Evolutionary conservation across 352 stramenopile species (phyloP), one percentile per base, ranked within the genome.

Genomic region (Blastocystis hominis): DNA sequence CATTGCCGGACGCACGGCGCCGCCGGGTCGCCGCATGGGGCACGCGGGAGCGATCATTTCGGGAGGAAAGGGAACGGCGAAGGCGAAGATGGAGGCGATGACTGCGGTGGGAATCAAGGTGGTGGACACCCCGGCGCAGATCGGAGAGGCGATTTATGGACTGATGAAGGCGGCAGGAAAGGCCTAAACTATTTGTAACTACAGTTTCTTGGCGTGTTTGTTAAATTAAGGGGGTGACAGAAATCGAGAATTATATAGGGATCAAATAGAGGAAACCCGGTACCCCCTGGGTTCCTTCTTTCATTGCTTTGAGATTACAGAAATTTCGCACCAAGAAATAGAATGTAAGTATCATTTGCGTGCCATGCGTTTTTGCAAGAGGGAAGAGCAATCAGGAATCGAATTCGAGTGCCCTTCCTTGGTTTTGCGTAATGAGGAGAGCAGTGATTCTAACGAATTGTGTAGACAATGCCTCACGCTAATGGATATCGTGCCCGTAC

Each of bases 1-100:
- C 91, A 99, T 99, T 90, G 97, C 97, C 86, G 97, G 97, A 75
- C 97, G 95, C 89, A 99, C 96, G 30, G 97, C 97, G 88, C 97
- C 97, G 62, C 96, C 96, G 50, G 97, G 97, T 89, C 94, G 96
- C 90, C 93, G 96, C 88, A 99, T 99, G 97, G 93, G 97, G 87
- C 97, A 99, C 91, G 97, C 97, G 79, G 97, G 97, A 61, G 97
- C 97, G 88, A 99, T 99, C 89, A 96, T 99, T 86, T 96, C 94
- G 75, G 96, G 96, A 72, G 97, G 96, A 89, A 98, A 98, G 91
- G 97, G 96, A 87, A 98, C 94, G 75, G 97, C 96, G 66, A 92
- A 94, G 59, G 95, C 95, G 87, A 99, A 99, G 92, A 98, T 99
- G 90, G 94, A 91, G 30, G 96, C 96, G 42, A 90, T 99, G 72